Percentiles rank a stretch among this genome's conserved stretches.
phyloP scores from a whole-genome alignment of 169 alveolate genomes.

The Eimeria falciformis region DNA sequence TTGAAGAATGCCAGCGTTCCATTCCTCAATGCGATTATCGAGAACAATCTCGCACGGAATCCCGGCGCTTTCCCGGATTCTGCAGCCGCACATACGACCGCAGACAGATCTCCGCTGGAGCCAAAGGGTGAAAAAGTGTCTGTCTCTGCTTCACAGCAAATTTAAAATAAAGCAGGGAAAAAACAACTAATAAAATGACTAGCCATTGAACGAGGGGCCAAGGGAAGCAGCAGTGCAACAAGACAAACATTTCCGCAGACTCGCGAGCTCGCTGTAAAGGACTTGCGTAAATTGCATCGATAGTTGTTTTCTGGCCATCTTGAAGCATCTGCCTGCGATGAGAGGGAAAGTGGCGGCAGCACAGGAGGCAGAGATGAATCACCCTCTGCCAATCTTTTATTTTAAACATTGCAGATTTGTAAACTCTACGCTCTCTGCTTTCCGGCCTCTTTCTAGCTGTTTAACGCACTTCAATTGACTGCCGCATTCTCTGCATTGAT shows the following conservation, averaged over 20 bases:
- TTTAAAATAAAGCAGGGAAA: too few species aligned
- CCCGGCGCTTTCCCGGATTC: constrained; percentile 40
- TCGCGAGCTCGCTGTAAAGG: constrained; percentile 51
- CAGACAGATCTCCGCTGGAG: too few species aligned
- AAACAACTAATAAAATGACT: too few species aligned
- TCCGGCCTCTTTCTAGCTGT: neutral
- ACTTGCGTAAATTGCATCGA: constrained; percentile 29
- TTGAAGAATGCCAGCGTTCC: constrained; percentile 68
- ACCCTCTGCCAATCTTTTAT: neutral
- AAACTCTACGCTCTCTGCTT: neutral
- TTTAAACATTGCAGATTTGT: neutral
- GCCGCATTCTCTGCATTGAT: constrained; percentile 62
- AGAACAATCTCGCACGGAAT: neutral
- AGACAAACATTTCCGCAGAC: constrained; percentile 58
- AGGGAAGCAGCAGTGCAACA: too few species aligned
- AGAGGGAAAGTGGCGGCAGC: neutral
- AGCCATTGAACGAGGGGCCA: too few species aligned
- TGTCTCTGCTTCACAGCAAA: too few species aligned
- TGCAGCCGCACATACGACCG: neutral
- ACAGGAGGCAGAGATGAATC: neutral
- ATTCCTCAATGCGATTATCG: constrained; percentile 43
- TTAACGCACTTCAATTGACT: neutral
- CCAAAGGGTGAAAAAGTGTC: too few species aligned
- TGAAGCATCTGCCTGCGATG: neutral
- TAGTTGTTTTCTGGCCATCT: neutral